Percentiles rank a stretch among this genome's conserved stretches.
These are phyloP conservation scores for Boeremia exigua DNA, from an alignment of 2,329 filamentous ascomycete genomes.

Conservation along the genomic window DNA sequence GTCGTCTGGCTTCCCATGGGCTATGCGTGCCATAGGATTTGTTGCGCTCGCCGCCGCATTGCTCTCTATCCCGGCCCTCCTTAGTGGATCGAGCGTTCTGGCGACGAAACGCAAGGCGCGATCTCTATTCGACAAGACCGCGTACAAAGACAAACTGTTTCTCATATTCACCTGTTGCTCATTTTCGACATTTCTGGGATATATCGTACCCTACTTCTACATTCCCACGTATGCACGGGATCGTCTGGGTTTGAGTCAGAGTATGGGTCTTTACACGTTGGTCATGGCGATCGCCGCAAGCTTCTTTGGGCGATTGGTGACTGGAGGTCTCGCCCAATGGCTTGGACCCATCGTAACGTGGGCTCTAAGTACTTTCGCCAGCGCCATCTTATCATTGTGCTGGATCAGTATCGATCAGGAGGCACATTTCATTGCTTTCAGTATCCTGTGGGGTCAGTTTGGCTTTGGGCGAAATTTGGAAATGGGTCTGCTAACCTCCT, in stretches of 20 bases:
- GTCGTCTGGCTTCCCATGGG: conserved; percentile 43
- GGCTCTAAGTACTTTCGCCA: conserved; percentile 37
- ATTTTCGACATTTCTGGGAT: conserved; percentile 46
- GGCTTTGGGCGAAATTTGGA: not conserved
- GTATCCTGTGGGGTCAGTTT: conserved; percentile 42
- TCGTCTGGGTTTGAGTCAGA: conserved; percentile 37
- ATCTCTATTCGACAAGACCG: conserved; percentile 41
- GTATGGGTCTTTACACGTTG: conserved; percentile 40
- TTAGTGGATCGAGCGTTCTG: conserved; percentile 38
- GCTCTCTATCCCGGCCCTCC: conserved; percentile 44
- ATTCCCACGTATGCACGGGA: conserved; percentile 45
- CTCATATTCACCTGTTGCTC: conserved; percentile 44
- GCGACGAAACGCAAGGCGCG: conserved; percentile 40
- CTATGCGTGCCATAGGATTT: conserved; percentile 45
- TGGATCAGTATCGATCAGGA: conserved; percentile 44
- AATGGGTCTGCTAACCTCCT: not conserved
- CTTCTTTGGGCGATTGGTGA: conserved; percentile 43
- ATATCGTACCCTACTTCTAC: conserved; percentile 49
- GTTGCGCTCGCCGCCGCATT: conserved; percentile 39
- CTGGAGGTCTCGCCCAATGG: conserved; percentile 41
- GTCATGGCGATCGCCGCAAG: conserved; percentile 42
- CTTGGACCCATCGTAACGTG: conserved; percentile 44
- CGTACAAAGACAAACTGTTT: conserved; percentile 43
- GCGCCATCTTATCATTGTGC: conserved; percentile 35
- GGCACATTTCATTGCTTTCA: conserved; percentile 41